Evolutionary conservation across 2,329 filamentous ascomycete species (phyloP), one percentile per base, ranked within the genome.

Genomic region (Dothidotthia symphoricarpi): DNA sequence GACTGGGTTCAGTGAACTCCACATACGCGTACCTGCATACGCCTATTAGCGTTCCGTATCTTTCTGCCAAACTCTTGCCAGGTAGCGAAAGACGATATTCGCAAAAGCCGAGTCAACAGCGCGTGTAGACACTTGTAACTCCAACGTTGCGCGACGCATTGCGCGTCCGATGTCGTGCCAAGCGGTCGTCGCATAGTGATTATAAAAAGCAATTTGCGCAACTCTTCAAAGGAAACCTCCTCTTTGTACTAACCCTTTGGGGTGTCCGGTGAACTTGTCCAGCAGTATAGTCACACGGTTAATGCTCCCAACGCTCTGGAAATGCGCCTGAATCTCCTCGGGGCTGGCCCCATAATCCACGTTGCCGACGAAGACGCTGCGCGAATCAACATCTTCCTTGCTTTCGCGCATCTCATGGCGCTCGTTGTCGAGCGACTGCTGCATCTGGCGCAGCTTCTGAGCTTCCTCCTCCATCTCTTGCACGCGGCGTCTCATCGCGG

Each of bases 221-320:
- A 43, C 45, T 43, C 36, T 51, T 53, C 47, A 61, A 61, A 51
- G 56, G 58, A 66, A 59, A 49, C 52, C 64, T 53, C 54, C 65
- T 67, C 64, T 66, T 68, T 41, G 61, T 57, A 79, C 84, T 69
- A 75, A 95, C 90, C 93, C 93, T 76, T 98, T 98, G n/a, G 93
- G 93, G 75, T 97, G 90, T 49, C 93, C 93, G 9, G 90, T 95
- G 64, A 96, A 97, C 75, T 98, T 98, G 74, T 98, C 93, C 55
- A 98, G 74, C 55, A 98, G 75, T 53, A 98, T 98, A 1, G 93
- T 98, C 43, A 98, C 93, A 45, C 93, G 85, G 70, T 98, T 98
- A 75, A 98, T 98, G 53, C 86, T 88, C 44, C 93, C 93, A 60
- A 89, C 95, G 75, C 84, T 94, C 75, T 95, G 89, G 73, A 98